Conservation (phyloP, 306 rosid species). For the Quercus wislizeni region DNA sequence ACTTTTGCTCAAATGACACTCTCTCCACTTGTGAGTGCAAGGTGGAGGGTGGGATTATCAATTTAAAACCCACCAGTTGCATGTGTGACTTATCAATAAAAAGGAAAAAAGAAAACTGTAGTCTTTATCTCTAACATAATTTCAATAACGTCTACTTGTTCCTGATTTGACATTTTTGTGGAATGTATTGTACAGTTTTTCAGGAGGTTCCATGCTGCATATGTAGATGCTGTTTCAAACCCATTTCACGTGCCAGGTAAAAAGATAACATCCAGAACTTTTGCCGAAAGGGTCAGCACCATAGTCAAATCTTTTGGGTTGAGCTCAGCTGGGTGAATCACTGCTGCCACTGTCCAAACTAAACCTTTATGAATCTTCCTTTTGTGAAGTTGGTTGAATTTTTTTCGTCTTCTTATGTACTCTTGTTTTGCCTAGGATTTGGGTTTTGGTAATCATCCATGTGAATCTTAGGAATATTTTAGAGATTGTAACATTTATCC, state of each 20-base stretch:
- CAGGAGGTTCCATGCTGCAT: slow-evolving; percentile 83
- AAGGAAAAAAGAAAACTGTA: neutral
- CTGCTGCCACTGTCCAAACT: neutral
- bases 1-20: too few relatives aligned
- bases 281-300: slow-evolving; percentile 85
- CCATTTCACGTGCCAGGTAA: slow-evolving; percentile 94
- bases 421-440: slow-evolving; percentile 1
- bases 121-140: neutral
- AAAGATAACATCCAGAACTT: slow-evolving; percentile 85
- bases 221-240: slow-evolving; percentile 90
- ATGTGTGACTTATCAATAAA: too few relatives aligned
- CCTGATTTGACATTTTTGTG: slow-evolving; percentile 10
- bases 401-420: neutral
- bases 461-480: neutral
- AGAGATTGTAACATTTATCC: neutral
- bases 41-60: too few relatives aligned
- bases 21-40: too few relatives aligned
- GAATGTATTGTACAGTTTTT: slow-evolving; percentile 53
- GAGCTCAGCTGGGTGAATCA: slow-evolving; percentile 56
- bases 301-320: slow-evolving; percentile 90
- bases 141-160: slow-evolving; percentile 13
- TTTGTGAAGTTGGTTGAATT: neutral
- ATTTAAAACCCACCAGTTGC: too few relatives aligned
- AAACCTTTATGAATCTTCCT: neutral
- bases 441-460: neutral